Evolutionary conservation across 1,139 yeast species (phyloP).

Genomic region (Yamadazyma jaroonii): DNA sequence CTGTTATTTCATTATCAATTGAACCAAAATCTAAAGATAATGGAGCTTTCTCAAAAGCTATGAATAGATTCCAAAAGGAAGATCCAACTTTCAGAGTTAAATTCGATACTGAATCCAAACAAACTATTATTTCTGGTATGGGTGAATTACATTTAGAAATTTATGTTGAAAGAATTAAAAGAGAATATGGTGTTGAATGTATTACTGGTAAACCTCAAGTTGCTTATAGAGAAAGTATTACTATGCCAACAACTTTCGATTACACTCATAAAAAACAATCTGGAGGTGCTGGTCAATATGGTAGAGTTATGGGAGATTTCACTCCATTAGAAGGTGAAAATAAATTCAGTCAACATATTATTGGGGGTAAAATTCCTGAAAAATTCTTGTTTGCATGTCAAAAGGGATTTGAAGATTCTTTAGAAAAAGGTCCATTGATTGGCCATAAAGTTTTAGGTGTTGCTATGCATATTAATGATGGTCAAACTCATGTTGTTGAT

Average conservation of each 20-base stretch:
- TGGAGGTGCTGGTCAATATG: slow-evolving; percentile 99
- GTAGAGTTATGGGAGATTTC: slow-evolving; percentile 90
- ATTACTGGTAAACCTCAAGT: slow-evolving; percentile 97
- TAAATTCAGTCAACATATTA: slow-evolving; percentile 79
- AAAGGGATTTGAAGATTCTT: slow-evolving; percentile 92
- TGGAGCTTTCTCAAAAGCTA: slow-evolving; percentile 85
- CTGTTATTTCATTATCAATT: slow-evolving; percentile 90
- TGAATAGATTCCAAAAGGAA: slow-evolving; percentile 96
- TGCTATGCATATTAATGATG: slow-evolving; percentile 91
- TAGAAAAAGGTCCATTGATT: slow-evolving; percentile 94
- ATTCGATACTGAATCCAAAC: slow-evolving; percentile 89
- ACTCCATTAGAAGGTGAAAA: slow-evolving; percentile 65
- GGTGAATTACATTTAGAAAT: slow-evolving; percentile 97
- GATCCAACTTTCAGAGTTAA: slow-evolving; percentile 97
- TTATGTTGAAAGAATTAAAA: slow-evolving; percentile 94
- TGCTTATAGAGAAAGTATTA: slow-evolving; percentile 92
- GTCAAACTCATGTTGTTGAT: slow-evolving; percentile 96
- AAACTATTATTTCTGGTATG: slow-evolving; percentile 97
- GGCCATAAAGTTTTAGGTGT: slow-evolving; percentile 95
- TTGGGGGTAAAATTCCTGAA: slow-evolving; percentile 97
- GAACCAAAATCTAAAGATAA: slow-evolving; percentile 87
- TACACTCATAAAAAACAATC: slow-evolving; percentile 96
- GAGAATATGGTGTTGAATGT: slow-evolving; percentile 96
- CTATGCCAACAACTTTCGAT: slow-evolving; percentile 75
- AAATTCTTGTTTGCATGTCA: slow-evolving; percentile 92